Evolutionary conservation across 106 monocot species (phyloP), one percentile per base, ranked within the genome.

Genomic region (Dactylorhiza incarnata): DNA sequence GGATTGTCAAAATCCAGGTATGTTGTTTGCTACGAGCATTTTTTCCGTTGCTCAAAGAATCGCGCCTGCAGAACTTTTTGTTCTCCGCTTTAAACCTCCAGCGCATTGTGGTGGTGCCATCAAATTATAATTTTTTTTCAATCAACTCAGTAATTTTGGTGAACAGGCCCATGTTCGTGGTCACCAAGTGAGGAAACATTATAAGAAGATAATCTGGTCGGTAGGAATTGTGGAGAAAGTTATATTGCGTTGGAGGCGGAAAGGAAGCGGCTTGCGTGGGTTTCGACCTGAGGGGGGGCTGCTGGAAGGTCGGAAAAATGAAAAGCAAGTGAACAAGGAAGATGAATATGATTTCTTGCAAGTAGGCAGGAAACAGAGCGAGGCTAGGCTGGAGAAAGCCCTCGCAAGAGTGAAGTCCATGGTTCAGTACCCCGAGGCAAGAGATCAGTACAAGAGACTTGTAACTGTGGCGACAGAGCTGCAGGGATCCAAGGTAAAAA

Each of bases 351-450:
- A 97, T 79, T 89, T 94, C 80, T 74, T 94, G 74, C 80, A 84
- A 78, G 87, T 86, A 73, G 97, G 97, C 5, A 87, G 93, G 75
- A 90, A 83, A 20, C 93, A 97, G 80, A 91, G 84, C 9, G 97
- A 97, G 67, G 97, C 75, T 7, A 87, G 87, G 51, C 45, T 97
- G 54, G 86, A 89, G 73, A 97, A 87, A 73, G 97, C 97, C 52
- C 93, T 97, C 73, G 93, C 91, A 26, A 87, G 97, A 75, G 97
- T 97, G 47, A 94, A 91, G 58, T 97, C 97, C 68, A 97, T 97
- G 97, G 97, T 85, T 59, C 97, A 94, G 53, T 97, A 97, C 75
- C 94, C 97, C 56, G 97, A 97, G 78, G 97, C 97, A 24, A 87
- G 93, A 80, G 97, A 91, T 82, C 97, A 97, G 77, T 97, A 97